Base-by-base conservation (phyloP, 2,329 filamentous ascomycete genomes). In the Sarocladium strictum region DNA sequence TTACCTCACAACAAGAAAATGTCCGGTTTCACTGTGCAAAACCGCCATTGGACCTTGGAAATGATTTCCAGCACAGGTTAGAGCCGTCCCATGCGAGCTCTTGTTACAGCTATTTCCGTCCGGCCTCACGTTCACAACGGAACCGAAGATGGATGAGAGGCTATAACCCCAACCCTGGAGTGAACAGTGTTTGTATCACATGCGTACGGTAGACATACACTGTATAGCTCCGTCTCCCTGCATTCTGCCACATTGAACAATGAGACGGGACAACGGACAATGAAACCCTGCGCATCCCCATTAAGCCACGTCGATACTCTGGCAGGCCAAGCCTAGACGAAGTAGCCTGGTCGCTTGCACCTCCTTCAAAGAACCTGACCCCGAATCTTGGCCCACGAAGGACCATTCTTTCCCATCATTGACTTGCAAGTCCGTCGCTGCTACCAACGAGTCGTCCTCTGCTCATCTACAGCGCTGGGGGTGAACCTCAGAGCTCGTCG, bases 321-420 rank as follows among this genome's bases (percentile, higher is more conserved):
- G 23, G 43, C 43, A 29, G 43, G 43, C 47, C 47, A 35, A 51
- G 47, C 47, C 47, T 51, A 26, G 47, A 51, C 47, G 21, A 49
- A 51, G 24, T 24, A 15, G 23, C 43, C 19, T 11, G 47, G 47
- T n/a, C 38, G 19, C 14, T 43, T 43, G 4, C 38, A 43, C 38
- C 23, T 19, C 23, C 23, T 43, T 23, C 35, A 38, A 17, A 15
- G n/a, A 15, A 5, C 35, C 35, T 6, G 35, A 6, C n/a, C n/a
- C n/a, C n/a, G n/a, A n/a, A n/a, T n/a, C n/a, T n/a, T n/a, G n/a
- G n/a, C n/a, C n/a, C n/a, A n/a, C n/a, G n/a, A n/a, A n/a, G n/a
- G n/a, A n/a, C n/a, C n/a, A n/a, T 38, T 38, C 35, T 38, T 38
- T 14, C n/a, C n/a, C 32, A 15, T 33, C 15, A 9, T 33, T 15